Evolutionary conservation across 306 rosid species (phyloP), one percentile per base, ranked within the genome.

Genomic region (Begonia fuchsioides): DNA sequence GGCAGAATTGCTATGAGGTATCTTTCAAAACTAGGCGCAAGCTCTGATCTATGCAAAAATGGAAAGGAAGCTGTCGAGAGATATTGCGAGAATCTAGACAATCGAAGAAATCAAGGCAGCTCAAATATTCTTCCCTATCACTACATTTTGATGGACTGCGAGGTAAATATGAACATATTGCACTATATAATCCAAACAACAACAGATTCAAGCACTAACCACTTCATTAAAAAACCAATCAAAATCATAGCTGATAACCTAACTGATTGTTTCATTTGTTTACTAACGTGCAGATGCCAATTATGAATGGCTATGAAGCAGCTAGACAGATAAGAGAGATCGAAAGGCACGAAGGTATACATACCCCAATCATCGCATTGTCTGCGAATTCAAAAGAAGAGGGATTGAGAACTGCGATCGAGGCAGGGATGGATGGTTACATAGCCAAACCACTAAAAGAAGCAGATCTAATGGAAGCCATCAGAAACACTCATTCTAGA

Each of bases 111-210:
- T 50, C 48, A 20, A 1, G 68, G 56, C 15, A 44, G 50, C 39
- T 51, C 15, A 39, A 41, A 61, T 17, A 17, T 32, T 49, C 68
- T 59, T 57, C 86, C 94, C 44, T 84, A 68, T 15, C 82, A 84
- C 57, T 84, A 71, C 62, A 73, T 84, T 54, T 52, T 90, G 38
- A 84, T 90, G 95, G 97, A 81, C 32, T 79, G 87, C 40, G 76
- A 76, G 92, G 94, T 81, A 62, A 64, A 17, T 43, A 53, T 2
- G 11, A 12, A 9, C 41, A 12, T 39, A 38, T 14, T 15, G 16
- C 47, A 13, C 13, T 14, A 12, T 9, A 38, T 11, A 40, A 1
- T 41, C 1, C 12, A 41, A 11, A 10, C n/a, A 41, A 41, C 45
- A n/a, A 41, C 13, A 41, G 13, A 11, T 2, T n/a, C 12, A 10